Evolutionary conservation across 73 alveolate genomes (phyloP).

Genomic region (Stentor roeselii): DNA sequence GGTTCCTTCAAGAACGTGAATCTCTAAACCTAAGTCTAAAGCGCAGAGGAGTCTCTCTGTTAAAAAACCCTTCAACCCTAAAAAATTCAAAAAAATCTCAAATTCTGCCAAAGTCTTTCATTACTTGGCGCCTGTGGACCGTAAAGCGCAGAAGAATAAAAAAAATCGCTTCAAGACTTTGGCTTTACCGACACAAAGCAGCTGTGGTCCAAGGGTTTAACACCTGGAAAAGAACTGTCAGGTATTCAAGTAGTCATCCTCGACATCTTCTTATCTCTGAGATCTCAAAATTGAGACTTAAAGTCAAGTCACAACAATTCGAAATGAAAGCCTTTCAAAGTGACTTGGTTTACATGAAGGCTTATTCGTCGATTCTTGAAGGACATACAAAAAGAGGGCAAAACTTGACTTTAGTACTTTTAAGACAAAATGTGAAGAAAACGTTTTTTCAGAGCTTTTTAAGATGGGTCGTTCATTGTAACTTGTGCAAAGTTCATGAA

Average conservation of each 20-base stretch:
- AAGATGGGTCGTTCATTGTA: slow-evolving; percentile 9
- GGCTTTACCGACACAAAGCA: slow-evolving; percentile 29
- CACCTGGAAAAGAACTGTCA: slow-evolving; percentile 36
- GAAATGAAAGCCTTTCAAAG: slow-evolving; percentile 16
- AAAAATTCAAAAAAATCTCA: neutral
- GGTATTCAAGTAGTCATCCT: slow-evolving; percentile 10
- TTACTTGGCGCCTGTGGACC: slow-evolving; percentile 47
- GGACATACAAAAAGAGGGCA: slow-evolving; percentile 34
- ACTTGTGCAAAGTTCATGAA: slow-evolving; percentile 16
- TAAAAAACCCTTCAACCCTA: neutral
- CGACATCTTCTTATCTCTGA: slow-evolving; percentile 28
- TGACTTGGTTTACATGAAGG: slow-evolving; percentile 30
- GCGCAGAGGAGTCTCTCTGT: neutral
- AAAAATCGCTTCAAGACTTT: slow-evolving; percentile 18
- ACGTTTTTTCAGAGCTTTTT: slow-evolving; percentile 29
- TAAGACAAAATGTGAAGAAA: slow-evolving; percentile 21
- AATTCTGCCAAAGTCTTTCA: slow-evolving; percentile 33
- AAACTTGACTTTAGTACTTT: slow-evolving; percentile 31
- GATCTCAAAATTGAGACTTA: slow-evolving; percentile 24
- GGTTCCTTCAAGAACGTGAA: neutral
- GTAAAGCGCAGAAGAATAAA: slow-evolving; percentile 33
- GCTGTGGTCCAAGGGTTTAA: slow-evolving; percentile 40
- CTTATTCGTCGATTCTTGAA: slow-evolving; percentile 32
- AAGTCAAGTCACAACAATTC: slow-evolving; percentile 29
- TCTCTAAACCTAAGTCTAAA: neutral